phyloP scores from a whole-genome alignment of 805 yeast genomes.

The Vanderwaltozyma tropicalis region DNA sequence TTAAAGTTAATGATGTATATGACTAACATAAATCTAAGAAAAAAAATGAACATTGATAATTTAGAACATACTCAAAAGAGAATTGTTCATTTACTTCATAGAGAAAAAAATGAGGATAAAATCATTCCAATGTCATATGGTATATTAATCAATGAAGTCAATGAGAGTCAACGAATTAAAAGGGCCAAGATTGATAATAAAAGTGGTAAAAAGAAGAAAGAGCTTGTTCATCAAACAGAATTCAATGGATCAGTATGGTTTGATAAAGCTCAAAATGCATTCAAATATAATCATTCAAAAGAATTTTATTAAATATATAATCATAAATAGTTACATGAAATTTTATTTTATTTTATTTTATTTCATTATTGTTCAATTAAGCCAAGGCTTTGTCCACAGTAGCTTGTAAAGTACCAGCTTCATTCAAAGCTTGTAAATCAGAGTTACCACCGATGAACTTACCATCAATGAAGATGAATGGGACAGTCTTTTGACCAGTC shows the following conservation, averaged over 20 bases:
- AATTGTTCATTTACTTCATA: slow-evolving; percentile 13
- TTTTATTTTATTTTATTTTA: too few species aligned
- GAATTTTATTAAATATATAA: not conserved
- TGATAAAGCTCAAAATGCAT: slow-evolving; percentile 12
- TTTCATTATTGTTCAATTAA: too few species aligned
- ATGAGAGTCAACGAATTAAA: not conserved
- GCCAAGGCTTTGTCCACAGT: too few species aligned
- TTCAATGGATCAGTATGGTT: slow-evolving; percentile 20
- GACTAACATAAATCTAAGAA: slow-evolving; percentile 32
- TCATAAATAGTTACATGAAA: not conserved
- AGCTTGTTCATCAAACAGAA: slow-evolving; percentile 19
- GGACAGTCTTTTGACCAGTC: slow-evolving; percentile 89
- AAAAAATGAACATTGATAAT: slow-evolving; percentile 16
- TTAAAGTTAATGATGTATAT: slow-evolving; percentile 38
- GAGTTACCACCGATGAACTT: slow-evolving; percentile 94
- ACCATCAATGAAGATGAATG: slow-evolving; percentile 80
- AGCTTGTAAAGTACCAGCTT: slow-evolving; percentile 47
- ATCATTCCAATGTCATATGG: slow-evolving; percentile 21
- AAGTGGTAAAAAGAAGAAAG: slow-evolving; percentile 4
- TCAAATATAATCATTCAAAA: slow-evolving; percentile 2
- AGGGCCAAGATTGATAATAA: not conserved
- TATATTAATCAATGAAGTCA: slow-evolving; percentile 6
- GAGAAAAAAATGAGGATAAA: slow-evolving; percentile 14
- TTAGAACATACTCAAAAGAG: slow-evolving; percentile 10
- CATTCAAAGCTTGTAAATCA: slow-evolving; percentile 65